Base-by-base conservation (phyloP, 306 rosid genomes). In the Gastrolobium villosum region DNA sequence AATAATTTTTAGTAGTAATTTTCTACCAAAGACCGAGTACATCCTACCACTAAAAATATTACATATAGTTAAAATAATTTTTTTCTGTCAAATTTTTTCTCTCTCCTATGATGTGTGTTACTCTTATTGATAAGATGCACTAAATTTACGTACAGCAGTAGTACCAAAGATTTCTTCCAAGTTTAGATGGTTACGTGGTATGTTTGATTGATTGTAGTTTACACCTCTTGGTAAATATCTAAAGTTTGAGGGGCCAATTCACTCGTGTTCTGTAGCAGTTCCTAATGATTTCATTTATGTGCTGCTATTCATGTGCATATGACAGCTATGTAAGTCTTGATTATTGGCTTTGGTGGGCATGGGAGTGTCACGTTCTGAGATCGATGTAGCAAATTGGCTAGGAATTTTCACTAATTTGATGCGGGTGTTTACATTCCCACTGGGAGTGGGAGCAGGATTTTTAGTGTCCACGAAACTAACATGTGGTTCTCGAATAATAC, bases 211-310 rank as follows among this genome's bases (percentile, higher is more conserved):
- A 46, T 59, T n/a, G 30, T 28, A 9, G 14, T 44, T 68, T 52
- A 61, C 73, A 61, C 73, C 85, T 70, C 74, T 75, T 75, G 0
- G 73, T 68, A 69, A 68, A 31, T 43, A 14, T 35, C 26, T 59
- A 68, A 60, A 75, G 36, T 10, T 37, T 0, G 36, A 76, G 43
- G 68, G 72, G 66, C 52, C 59, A 41, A 30, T 71, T 39, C 7
- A 20, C 26, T 43, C 32, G 53, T 43, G 36, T 10, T 10, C 36
- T 55, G 6, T 49, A 10, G 69, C 35, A 1, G 0, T 70, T 76
- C 2, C 56, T 60, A 52, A 45, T 71, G 3, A 75, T 81, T 65
- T 35, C 14, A 35, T 52, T 52, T 60, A 1, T 81, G 65, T 55
- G 61, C 46, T 40, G 40, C 6, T 26, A 39, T 68, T 55, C 74